These are phyloP conservation scores for Heliamphora exappendiculata DNA, from an alignment of 148 eudicot species.

Conservation along the genomic window DNA sequence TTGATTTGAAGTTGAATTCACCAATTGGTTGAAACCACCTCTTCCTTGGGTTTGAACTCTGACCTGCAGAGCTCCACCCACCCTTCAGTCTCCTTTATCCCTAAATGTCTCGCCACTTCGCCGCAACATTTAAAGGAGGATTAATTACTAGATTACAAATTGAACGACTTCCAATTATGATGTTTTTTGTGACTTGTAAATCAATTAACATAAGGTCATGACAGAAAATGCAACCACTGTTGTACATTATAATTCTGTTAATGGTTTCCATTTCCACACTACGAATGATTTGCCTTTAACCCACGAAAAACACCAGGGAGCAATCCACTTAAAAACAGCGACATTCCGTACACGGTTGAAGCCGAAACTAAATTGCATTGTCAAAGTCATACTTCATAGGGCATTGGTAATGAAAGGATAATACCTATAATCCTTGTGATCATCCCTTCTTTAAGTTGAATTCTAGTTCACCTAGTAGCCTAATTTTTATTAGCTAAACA, in stretches of 20 bases:
- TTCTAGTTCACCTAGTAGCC: not conserved
- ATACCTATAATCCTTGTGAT: not conserved
- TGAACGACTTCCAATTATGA: not conserved
- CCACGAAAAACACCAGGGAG: too few relatives aligned
- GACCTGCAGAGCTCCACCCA: too few relatives aligned
- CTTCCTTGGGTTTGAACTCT: not conserved
- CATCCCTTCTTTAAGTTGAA: not conserved
- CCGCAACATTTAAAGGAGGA: not conserved
- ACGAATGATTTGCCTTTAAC: not conserved
- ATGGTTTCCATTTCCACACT: not conserved
- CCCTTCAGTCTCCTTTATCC: too few relatives aligned
- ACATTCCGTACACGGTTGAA: not conserved
- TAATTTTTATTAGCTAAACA: not conserved
- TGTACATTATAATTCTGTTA: not conserved
- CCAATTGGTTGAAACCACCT: not conserved
- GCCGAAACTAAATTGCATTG: not conserved
- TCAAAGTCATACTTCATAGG: not conserved
- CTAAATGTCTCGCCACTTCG: not conserved
- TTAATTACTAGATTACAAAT: not conserved
- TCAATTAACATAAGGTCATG: not conserved
- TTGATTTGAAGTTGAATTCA: slow-evolving; percentile 4
- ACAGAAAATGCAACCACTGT: not conserved
- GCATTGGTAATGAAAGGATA: not conserved
- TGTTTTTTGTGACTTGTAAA: not conserved
- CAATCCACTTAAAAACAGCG: not conserved